A percentile compares a stretch with the other conserved stretches of the same genome.
Evolutionary conservation across 768 basidiomycete species (phyloP).

Genomic region (Austroboletus eburneus): DNA sequence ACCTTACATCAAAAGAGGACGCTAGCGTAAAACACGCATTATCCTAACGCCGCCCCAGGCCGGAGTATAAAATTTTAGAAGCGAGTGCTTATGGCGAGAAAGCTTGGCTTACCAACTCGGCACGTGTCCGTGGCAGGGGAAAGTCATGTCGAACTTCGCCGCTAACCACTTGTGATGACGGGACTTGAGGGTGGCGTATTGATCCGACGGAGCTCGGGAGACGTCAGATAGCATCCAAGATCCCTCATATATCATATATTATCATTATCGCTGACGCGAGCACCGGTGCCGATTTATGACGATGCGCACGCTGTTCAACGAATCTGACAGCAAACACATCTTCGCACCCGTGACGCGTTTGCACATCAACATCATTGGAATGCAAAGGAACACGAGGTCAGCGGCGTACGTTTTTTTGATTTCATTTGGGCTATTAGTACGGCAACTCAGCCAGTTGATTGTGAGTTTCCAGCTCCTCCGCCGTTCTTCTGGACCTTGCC

Average conservation of each 20-base stretch:
- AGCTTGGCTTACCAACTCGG: not conserved
- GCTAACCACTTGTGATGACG: conserved; percentile 1
- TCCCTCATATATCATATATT: not conserved
- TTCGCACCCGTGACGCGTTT: conserved; percentile 11
- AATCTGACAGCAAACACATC: no score
- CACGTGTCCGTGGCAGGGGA: not conserved
- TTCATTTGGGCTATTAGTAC: no score
- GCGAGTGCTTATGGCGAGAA: no score
- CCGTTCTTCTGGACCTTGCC: no score
- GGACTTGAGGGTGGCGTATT: conserved; percentile 1
- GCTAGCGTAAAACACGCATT: no score
- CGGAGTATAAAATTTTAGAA: no score
- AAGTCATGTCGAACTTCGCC: not conserved
- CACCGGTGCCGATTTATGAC: conserved; percentile 9
- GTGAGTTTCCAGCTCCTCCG: no score
- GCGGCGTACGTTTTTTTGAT: not conserved
- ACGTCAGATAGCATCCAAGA: conserved; percentile 1
- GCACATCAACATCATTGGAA: no score
- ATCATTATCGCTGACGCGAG: not conserved
- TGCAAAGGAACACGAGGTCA: conserved; percentile 9
- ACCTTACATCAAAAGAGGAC: no score
- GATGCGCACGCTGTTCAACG: no score
- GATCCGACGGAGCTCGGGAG: conserved; percentile 1
- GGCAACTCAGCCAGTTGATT: no score
- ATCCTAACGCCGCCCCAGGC: no score